Percentiles rank a stretch among this genome's conserved stretches.
These are phyloP conservation scores for Monascus ruber DNA, from an alignment of 2,329 filamentous ascomycete genomes.

Conservation along the genomic window DNA sequence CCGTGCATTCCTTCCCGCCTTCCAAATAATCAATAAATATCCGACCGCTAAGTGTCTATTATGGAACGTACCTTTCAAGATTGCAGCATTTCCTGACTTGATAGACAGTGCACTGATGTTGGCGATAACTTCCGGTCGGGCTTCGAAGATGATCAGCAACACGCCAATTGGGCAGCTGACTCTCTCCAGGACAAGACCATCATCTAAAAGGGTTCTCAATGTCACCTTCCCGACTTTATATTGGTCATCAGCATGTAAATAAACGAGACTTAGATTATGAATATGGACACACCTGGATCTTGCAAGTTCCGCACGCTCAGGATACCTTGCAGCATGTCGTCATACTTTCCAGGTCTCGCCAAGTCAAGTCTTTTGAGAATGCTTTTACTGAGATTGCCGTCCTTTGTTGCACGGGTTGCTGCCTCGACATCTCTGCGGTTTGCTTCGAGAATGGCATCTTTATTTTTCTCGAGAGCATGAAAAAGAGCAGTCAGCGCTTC, in stretches of 20 bases:
- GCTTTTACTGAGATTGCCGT: constrained; percentile 67
- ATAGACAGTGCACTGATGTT: constrained; percentile 94
- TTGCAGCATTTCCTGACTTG: constrained; percentile 94
- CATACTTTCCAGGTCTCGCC: constrained; percentile 78
- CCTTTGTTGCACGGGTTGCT: constrained; percentile 61
- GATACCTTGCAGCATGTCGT: constrained; percentile 95
- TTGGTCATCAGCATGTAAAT: constrained; percentile 4
- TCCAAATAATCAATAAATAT: constrained; percentile 3
- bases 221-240: constrained; percentile 67
- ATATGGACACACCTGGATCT: constrained; percentile 60
- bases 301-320: constrained; percentile 72
- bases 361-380: constrained; percentile 83
- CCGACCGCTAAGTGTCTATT: neutral
- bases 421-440: constrained; percentile 72
- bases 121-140: constrained; percentile 92
- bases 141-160: constrained; percentile 97
- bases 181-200: constrained; percentile 72
- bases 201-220: constrained; percentile 73
- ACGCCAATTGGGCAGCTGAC: constrained; percentile 93
- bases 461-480: constrained; percentile 57
- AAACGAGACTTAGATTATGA: neutral
- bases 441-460: constrained; percentile 68
- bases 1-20: constrained; percentile 87
- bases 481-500: constrained; percentile 75
- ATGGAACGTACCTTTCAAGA: constrained; percentile 60